Evolutionary conservation across 106 monocot genomes (phyloP).

Genomic region (Posidonia australis): DNA sequence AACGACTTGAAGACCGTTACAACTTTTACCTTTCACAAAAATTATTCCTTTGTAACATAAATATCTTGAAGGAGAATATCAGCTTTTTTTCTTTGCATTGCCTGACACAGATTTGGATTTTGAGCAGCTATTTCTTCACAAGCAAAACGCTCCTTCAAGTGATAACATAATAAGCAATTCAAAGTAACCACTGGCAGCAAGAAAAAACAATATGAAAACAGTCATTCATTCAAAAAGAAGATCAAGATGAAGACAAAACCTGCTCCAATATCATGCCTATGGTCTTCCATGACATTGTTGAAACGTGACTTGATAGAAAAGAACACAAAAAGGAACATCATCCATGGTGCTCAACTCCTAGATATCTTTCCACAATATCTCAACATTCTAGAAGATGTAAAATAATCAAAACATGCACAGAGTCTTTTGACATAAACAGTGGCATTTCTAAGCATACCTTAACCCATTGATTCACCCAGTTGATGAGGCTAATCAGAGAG

Average conservation of each 20-base stretch:
- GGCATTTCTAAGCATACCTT: conserved; percentile 44
- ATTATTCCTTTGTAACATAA: conserved; percentile 33
- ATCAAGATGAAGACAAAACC: conserved; percentile 19
- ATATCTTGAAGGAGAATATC: conserved; percentile 52
- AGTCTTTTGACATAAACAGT: neutral
- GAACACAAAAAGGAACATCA: conserved; percentile 42
- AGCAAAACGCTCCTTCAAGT: conserved; percentile 57
- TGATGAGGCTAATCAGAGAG: conserved; percentile 22
- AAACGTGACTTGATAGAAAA: conserved; percentile 15
- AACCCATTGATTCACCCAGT: conserved; percentile 72
- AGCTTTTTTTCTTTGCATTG: conserved; percentile 42
- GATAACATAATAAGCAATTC: conserved; percentile 19
- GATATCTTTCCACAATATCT: conserved; percentile 59
- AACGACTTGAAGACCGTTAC: no score
- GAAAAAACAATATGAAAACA: neutral
- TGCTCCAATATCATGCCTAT: conserved; percentile 62
- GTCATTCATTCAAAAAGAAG: no score
- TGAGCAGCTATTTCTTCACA: conserved; percentile 36
- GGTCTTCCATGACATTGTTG: conserved; percentile 21
- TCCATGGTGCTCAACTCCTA: conserved; percentile 23
- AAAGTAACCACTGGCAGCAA: conserved; percentile 1
- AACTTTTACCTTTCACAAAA: conserved; percentile 43
- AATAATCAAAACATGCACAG: neutral
- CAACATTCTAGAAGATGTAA: conserved; percentile 17
- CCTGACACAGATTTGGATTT: conserved; percentile 30